phyloP scores from a whole-genome alignment of 768 basidiomycete species.

The Amanita pseudoporphyria region DNA sequence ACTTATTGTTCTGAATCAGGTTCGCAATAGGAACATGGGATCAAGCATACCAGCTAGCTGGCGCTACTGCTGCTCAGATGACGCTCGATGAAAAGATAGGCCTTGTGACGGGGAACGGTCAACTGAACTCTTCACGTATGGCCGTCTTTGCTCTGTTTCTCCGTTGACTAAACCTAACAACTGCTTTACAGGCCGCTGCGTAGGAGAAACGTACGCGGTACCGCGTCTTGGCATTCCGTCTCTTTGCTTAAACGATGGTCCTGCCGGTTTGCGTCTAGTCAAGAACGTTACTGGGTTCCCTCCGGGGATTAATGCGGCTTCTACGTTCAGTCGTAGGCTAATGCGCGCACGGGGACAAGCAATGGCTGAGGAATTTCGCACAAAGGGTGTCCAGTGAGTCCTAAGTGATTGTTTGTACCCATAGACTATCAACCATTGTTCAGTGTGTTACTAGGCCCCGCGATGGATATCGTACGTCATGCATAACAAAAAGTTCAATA shows the following conservation, averaged over 20 bases:
- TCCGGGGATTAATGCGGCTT: slow-evolving; percentile 34
- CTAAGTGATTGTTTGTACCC: neutral
- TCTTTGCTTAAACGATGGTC: slow-evolving; percentile 29
- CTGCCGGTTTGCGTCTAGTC: slow-evolving; percentile 23
- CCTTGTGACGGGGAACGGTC: slow-evolving; percentile 25
- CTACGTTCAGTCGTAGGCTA: slow-evolving; percentile 38
- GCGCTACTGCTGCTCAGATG: slow-evolving; percentile 18
- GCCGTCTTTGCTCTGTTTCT: neutral
- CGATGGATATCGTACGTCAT: slow-evolving; percentile 32
- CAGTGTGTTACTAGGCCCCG: slow-evolving; percentile 32
- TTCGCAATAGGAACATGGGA: slow-evolving; percentile 25
- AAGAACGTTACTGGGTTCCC: slow-evolving; percentile 33
- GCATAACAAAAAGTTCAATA: neutral
- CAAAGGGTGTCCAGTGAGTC: slow-evolving; percentile 37
- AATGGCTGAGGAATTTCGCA: slow-evolving; percentile 48
- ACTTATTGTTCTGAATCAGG: neutral
- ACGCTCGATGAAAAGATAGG: slow-evolving; percentile 28
- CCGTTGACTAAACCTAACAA: neutral
- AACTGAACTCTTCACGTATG: slow-evolving; percentile 18
- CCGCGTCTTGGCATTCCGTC: slow-evolving; percentile 22
- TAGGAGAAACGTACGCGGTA: slow-evolving; percentile 24
- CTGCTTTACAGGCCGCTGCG: slow-evolving; percentile 20
- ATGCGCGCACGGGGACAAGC: slow-evolving; percentile 47
- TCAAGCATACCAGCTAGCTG: slow-evolving; percentile 21
- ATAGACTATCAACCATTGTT: neutral